Evolutionary conservation across 805 yeast genomes (phyloP), one percentile per base, ranked within the genome.

Genomic region (Nakazawaea wyomingensis): DNA sequence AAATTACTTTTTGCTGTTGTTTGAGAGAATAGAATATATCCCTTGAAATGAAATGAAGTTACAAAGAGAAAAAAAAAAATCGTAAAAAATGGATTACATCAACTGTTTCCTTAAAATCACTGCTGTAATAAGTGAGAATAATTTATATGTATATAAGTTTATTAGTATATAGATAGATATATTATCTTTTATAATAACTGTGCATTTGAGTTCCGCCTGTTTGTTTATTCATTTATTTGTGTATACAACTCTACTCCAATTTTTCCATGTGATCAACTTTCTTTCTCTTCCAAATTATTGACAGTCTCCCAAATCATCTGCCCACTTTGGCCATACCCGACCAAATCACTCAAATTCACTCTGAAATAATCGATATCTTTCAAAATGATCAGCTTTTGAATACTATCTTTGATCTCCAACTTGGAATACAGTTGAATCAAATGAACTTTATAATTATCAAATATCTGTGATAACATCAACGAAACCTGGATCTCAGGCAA

Each of bases 361-460:
- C 79, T 58, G 56, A 82, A 81, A 52, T 72, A 81, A 52, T 76
- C 82, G 8, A 81, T 68, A 58, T 84, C 90, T 38, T 69, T 68
- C 55, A 80, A 61, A 50, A 80, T 63, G 19, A 69, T 68, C 38
- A 74, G 76, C 54, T 79, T 76, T 44, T 76, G 80, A 40, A 68
- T 64, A 33, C 71, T 68, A 48, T 76, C 80, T 40, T 68, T 67
- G 46, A 76, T 65, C 39, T 63, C 66, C 1, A 76, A 61, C 40
- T 71, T 69, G 1, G 73, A 64, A 49, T 76, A 79, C 37, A 67
- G 75, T 24, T 74, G 78, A 17, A 78, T 67, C 22, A 84, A 62
- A 11, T 70, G 55, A 33, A 69, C 67, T 55, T 82, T 80, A 56
- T 80, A 82, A 49, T 74, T 73, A 37, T 73, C 81, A 51, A 78